Conservation (phyloP, 2,329 filamentous ascomycete species). For the Clathrospora elynae region DNA sequence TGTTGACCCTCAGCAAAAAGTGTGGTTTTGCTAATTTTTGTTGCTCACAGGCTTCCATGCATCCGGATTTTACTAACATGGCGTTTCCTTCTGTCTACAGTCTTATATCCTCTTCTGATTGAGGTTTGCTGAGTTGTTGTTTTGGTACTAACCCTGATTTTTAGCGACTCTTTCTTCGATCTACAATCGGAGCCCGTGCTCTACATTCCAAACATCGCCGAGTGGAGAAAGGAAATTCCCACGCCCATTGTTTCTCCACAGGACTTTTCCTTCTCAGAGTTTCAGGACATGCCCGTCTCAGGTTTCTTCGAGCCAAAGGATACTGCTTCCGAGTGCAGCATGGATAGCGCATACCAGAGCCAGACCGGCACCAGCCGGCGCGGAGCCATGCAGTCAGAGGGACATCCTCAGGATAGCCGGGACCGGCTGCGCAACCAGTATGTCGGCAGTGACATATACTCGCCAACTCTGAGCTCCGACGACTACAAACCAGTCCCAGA, state of each 20-base stretch:
- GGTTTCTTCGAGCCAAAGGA: constrained; percentile 46
- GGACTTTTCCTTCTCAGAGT: constrained; percentile 45
- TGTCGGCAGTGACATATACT: constrained; percentile 41
- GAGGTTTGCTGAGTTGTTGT: constrained; percentile 25
- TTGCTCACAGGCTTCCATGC: constrained; percentile 13
- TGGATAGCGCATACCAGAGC: constrained; percentile 52
- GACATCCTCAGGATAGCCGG: constrained; percentile 39
- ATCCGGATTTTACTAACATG: constrained; percentile 42
- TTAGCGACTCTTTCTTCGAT: constrained; percentile 50
- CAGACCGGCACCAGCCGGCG: constrained; percentile 46
- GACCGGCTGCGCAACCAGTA: constrained; percentile 39
- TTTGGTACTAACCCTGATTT: constrained; percentile 45
- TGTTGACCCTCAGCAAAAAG: background rate
- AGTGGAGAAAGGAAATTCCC: constrained; percentile 50
- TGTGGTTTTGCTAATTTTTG: constrained; percentile 19
- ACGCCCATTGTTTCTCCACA: constrained; percentile 39
- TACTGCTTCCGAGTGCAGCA: constrained; percentile 49
- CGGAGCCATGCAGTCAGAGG: constrained; percentile 34
- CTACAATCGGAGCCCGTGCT: constrained; percentile 42
- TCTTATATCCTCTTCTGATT: constrained; percentile 19
- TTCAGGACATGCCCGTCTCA: constrained; percentile 43
- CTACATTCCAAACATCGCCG: constrained; percentile 47
- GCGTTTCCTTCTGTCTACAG: constrained; percentile 40
- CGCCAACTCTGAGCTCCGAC: constrained; percentile 46
- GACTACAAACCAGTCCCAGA: constrained; percentile 42